Conservation (phyloP, 805 yeast genomes). For the Zygosaccharomyces gambellarensis region DNA sequence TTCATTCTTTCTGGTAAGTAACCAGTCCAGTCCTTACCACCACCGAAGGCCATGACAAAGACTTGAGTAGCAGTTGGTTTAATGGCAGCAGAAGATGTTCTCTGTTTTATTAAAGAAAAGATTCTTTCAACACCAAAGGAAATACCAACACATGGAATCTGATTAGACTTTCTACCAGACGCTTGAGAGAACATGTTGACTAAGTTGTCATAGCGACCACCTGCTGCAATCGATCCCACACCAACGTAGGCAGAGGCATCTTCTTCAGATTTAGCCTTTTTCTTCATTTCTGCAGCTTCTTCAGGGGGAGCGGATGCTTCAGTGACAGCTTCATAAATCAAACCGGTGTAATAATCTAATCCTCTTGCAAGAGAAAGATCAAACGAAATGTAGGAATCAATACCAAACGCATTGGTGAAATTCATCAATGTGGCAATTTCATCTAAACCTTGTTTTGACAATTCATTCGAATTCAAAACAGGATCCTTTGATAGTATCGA, state of each 20-base stretch:
- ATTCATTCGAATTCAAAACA: conserved; percentile 53
- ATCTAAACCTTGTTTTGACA: conserved; percentile 73
- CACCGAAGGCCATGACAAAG: conserved; percentile 96
- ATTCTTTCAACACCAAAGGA: conserved; percentile 96
- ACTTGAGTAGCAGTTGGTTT: conserved; percentile 89
- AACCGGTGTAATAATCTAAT: conserved; percentile 93
- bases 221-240: conserved; percentile 98
- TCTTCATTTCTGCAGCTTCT: conserved; percentile 65
- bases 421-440: conserved; percentile 75
- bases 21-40: conserved; percentile 95
- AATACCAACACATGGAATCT: conserved; percentile 95
- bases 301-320: conserved; percentile 93
- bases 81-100: conserved; percentile 55
- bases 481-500: conserved; percentile 53
- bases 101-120: conserved; percentile 80
- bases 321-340: conserved; percentile 95
- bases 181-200: conserved; percentile 93
- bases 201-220: conserved; percentile 95
- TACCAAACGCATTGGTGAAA: conserved; percentile 79
- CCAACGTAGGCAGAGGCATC: conserved; percentile 93
- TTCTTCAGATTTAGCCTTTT: conserved; percentile 40
- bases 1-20: conserved; percentile 88
- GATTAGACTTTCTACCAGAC: conserved; percentile 67
- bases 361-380: conserved; percentile 97
- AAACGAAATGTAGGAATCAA: conserved; percentile 63